These are phyloP conservation scores for Chamaecrista fasciculata DNA, from an alignment of 306 rosid species.

Conservation along the genomic window DNA sequence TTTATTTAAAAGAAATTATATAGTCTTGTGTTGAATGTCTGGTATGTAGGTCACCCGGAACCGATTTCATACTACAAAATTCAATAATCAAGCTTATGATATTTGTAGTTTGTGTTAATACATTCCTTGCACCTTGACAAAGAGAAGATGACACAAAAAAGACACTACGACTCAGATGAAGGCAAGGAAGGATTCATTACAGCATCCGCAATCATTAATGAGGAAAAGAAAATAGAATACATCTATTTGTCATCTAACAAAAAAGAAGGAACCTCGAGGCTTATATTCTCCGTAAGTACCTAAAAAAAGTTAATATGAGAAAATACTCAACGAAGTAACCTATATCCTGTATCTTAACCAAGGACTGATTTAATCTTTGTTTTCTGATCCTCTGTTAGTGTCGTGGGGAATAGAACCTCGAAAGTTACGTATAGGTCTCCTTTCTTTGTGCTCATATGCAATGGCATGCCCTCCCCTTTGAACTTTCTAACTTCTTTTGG, in stretches of 20 bases:
- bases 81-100: background rate
- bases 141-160: slow-evolving; percentile 24
- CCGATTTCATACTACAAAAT: background rate
- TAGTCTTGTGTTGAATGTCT: background rate
- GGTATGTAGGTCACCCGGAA: background rate
- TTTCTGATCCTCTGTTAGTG: slow-evolving; percentile 81
- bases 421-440: slow-evolving; percentile 80
- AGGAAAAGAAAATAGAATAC: background rate
- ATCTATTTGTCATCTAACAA: slow-evolving; percentile 35
- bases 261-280: slow-evolving; percentile 28
- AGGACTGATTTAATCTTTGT: slow-evolving; percentile 64
- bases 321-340: slow-evolving; percentile 15
- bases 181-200: slow-evolving; percentile 13
- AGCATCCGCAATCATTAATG: slow-evolving; percentile 14
- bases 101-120: background rate
- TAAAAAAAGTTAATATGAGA: slow-evolving; percentile 29
- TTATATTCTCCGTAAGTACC: slow-evolving; percentile 26
- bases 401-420: slow-evolving; percentile 86
- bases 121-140: slow-evolving; percentile 17
- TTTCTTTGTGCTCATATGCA: slow-evolving; percentile 82
- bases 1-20: too few relatives aligned
- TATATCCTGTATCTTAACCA: slow-evolving; percentile 51
- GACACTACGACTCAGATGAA: slow-evolving; percentile 14
- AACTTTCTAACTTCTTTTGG: slow-evolving; percentile 91
- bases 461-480: slow-evolving; percentile 97